Percentiles rank a stretch among this genome's conserved stretches.
Conservation (phyloP, 495 filamentous ascomycete species). For the Podospora pseudocomata region DNA sequence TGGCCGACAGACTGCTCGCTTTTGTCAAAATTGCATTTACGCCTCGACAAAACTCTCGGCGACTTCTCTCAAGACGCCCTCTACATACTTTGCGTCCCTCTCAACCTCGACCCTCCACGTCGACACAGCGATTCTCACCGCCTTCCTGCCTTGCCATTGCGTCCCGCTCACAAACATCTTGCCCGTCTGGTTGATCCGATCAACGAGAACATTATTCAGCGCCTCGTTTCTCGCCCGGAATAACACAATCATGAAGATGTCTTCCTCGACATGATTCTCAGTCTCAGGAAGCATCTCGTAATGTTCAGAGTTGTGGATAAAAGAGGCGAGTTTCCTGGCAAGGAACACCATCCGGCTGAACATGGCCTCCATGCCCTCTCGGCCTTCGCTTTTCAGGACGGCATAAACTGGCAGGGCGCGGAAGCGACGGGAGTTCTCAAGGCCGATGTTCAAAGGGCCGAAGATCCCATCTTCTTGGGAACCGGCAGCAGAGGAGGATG, state of each 20-base stretch:
- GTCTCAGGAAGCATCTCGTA: slow-evolving; percentile 65
- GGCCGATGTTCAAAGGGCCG: slow-evolving; percentile 80
- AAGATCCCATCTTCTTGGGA: slow-evolving; percentile 46
- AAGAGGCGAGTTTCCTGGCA: slow-evolving; percentile 62
- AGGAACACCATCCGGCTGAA: slow-evolving; percentile 67
- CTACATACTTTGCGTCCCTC: slow-evolving; percentile 52
- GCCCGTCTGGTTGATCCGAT: slow-evolving; percentile 67
- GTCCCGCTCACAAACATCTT: slow-evolving; percentile 83
- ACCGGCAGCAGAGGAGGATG: slow-evolving; percentile 16
- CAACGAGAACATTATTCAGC: slow-evolving; percentile 62
- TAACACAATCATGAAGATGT: slow-evolving; percentile 72
- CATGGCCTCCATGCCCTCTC: slow-evolving; percentile 65
- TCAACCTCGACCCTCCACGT: slow-evolving; percentile 71
- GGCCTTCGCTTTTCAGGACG: slow-evolving; percentile 70
- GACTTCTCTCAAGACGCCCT: slow-evolving; percentile 41
- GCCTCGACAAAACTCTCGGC: slow-evolving; percentile 14
- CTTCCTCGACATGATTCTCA: slow-evolving; percentile 26
- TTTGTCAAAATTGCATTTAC: neutral
- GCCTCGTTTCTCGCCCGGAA: slow-evolving; percentile 68
- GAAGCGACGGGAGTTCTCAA: slow-evolving; percentile 91
- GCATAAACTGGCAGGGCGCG: slow-evolving; percentile 86
- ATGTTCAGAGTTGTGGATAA: slow-evolving; percentile 50
- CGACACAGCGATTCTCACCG: slow-evolving; percentile 74
- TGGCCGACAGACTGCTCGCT: neutral
- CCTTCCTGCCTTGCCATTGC: slow-evolving; percentile 65